Evolutionary conservation across 2,329 filamentous ascomycete genomes (phyloP), one percentile per base, ranked within the genome.

Genomic region (Cercospora sojina): DNA sequence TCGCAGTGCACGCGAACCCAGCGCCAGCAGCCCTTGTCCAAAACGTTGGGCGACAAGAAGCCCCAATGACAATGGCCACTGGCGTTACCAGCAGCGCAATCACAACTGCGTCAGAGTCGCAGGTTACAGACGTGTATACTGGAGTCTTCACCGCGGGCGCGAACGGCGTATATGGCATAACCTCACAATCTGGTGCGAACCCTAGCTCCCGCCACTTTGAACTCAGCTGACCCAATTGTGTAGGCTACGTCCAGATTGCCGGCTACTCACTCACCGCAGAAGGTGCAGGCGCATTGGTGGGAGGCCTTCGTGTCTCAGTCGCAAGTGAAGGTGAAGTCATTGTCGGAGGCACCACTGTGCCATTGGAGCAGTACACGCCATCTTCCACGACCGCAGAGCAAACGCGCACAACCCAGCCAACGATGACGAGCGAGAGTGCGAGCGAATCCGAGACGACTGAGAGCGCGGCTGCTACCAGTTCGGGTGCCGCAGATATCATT

Each of bases 181-280:
- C 60, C 29, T 63, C 51, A 27, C 31, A 29, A 29, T 56, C 49
- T 29, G 60, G 60, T 63, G 20, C 20, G 27, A 9, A 18, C 10
- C 6, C 23, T 16, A 25, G 16, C 18, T 16, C 13, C 27, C 29
- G 9, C 31, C 53, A n/a, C 27, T 16, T 51, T 25, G 20, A 3
- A 51, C 47, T 4, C 10, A 31, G n/a, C 53, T 57, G 29, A 57
- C n/a, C 23, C 53, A 35, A 20, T 53, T 5, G 8, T 27, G 12
- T 20, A 63, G 60, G 60, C 51, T 38, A 56, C 49, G 35, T 63
- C 12, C 31, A 55, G 7, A 47, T 63, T n/a, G 71, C 70, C 57
- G 69, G 68, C 57, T 70, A 72, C 61, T 68, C 68, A 1, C 68
- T 73, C 25, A 61, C 69, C 5, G 55, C 59, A 10, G 67, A 63